A percentile compares a stretch with the other conserved stretches of the same genome.
phyloP scores from a whole-genome alignment of 2,329 filamentous ascomycete species.

The Acarospora socialis region DNA sequence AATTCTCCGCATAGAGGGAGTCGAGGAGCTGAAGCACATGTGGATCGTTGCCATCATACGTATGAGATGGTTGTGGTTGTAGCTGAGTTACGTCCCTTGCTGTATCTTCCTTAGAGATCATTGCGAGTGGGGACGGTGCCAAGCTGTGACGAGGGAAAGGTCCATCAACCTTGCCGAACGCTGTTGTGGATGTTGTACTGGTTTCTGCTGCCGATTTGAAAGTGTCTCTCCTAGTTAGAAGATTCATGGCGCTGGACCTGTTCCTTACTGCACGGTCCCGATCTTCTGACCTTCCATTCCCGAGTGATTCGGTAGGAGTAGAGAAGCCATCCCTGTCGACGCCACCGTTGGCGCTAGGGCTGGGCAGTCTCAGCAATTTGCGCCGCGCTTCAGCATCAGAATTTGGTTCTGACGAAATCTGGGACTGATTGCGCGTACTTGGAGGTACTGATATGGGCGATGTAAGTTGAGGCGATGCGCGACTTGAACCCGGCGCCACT shows the following conservation, averaged over 20 bases:
- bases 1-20: constrained; percentile 61
- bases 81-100: constrained; percentile 18
- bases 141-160: constrained; percentile 27
- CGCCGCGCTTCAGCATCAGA: too few relatives aligned
- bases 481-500: too few relatives aligned
- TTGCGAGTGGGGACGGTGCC: constrained; percentile 24
- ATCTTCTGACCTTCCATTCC: constrained; percentile 16
- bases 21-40: constrained; percentile 54
- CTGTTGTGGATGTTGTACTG: constrained; percentile 48
- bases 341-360: too few relatives aligned
- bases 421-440: too few relatives aligned
- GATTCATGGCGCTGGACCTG: constrained; percentile 43
- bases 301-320: not conserved
- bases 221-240: constrained; percentile 43
- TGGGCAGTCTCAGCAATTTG: too few relatives aligned
- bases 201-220: constrained; percentile 51
- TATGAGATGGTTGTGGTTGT: constrained; percentile 54
- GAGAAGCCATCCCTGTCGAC: too few relatives aligned
- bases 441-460: too few relatives aligned
- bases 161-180: constrained; percentile 49
- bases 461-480: too few relatives aligned
- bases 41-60: constrained; percentile 66
- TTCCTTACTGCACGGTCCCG: constrained; percentile 28
- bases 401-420: too few relatives aligned
- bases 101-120: constrained; percentile 22